These are phyloP conservation scores for Phytopythium mirpurense DNA, from an alignment of 352 stramenopile genomes.

Conservation along the genomic window DNA sequence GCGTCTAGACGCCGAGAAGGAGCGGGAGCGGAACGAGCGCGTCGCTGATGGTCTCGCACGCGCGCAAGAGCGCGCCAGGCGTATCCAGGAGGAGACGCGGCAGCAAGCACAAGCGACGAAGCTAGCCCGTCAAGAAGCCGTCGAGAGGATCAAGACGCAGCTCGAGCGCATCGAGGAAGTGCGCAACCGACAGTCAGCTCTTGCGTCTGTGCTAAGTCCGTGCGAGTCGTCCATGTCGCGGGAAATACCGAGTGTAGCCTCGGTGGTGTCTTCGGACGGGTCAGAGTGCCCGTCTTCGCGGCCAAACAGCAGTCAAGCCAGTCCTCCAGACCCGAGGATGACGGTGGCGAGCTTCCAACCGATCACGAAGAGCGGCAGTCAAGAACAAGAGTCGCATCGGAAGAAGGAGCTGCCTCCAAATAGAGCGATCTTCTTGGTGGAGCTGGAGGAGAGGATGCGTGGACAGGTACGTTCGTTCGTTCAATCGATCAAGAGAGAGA, in stretches of 20 bases:
- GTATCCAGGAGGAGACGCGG: slow-evolving; percentile 21
- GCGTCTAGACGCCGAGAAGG: slow-evolving; percentile 8
- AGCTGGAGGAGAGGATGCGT: slow-evolving; percentile 15
- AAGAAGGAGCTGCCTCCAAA: too few relatives aligned
- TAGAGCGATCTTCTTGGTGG: slow-evolving; percentile 16
- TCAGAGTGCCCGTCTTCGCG: not conserved
- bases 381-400: too few relatives aligned
- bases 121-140: slow-evolving; percentile 19
- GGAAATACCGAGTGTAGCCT: not conserved
- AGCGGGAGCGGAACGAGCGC: slow-evolving; percentile 24
- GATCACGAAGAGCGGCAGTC: not conserved
- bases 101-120: slow-evolving; percentile 15
- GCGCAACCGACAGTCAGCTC: slow-evolving; percentile 1
- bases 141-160: slow-evolving; percentile 26
- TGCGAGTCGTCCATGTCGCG: not conserved
- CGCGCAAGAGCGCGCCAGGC: slow-evolving; percentile 30
- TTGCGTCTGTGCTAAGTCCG: not conserved
- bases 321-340: not conserved
- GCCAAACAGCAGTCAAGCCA: not conserved
- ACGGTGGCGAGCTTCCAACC: too few relatives aligned
- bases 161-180: slow-evolving; percentile 37
- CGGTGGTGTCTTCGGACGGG: not conserved
- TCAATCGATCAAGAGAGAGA: too few relatives aligned
- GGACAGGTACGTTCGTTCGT: slow-evolving; percentile 4
- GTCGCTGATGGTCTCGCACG: slow-evolving; percentile 25